Conservation (phyloP, 192 early-diverging fungal species). For the Coemansia sp. region DNA sequence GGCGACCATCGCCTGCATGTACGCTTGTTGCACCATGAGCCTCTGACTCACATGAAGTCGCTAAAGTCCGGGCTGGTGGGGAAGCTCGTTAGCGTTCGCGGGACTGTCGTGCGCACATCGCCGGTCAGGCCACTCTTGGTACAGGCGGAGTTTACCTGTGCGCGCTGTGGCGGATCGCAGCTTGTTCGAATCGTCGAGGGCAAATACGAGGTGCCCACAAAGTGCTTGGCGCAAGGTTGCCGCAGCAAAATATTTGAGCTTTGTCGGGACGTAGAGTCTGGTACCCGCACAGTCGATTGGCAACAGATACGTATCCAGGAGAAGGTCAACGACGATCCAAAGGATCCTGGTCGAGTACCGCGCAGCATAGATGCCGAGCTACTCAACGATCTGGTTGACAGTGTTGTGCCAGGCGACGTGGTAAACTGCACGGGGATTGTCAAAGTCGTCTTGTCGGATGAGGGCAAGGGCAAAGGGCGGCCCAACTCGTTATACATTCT, state of each 20-base stretch:
- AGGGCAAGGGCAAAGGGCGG: conserved; percentile 55
- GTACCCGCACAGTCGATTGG: conserved; percentile 68
- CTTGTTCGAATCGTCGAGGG: conserved; percentile 63
- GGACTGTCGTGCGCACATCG: conserved; percentile 76
- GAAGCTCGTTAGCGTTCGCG: conserved; percentile 67
- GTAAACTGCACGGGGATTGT: conserved; percentile 73
- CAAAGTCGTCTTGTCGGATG: conserved; percentile 64
- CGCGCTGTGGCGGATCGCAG: conserved; percentile 57
- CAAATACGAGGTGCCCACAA: conserved; percentile 58
- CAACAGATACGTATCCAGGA: conserved; percentile 82
- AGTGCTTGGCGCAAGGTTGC: conserved; percentile 64
- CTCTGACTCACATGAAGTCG: conserved; percentile 63
- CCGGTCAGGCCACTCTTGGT: conserved; percentile 65
- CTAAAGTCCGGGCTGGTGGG: conserved; percentile 73
- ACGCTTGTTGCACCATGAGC: conserved; percentile 52
- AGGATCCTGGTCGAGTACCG: conserved; percentile 68
- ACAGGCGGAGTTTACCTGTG: conserved; percentile 64
- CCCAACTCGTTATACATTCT: conserved; percentile 67
- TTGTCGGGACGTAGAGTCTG: conserved; percentile 48
- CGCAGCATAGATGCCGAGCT: conserved; percentile 77
- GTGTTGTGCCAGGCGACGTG: conserved; percentile 78
- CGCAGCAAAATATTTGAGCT: conserved; percentile 64
- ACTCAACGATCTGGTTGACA: conserved; percentile 70
- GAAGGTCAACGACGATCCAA: conserved; percentile 67
- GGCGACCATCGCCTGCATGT: conserved; percentile 48